Percentiles rank a stretch among this genome's conserved stretches.
Conservation (phyloP, 2,329 filamentous ascomycete genomes). For the Metarhizium rileyi region DNA sequence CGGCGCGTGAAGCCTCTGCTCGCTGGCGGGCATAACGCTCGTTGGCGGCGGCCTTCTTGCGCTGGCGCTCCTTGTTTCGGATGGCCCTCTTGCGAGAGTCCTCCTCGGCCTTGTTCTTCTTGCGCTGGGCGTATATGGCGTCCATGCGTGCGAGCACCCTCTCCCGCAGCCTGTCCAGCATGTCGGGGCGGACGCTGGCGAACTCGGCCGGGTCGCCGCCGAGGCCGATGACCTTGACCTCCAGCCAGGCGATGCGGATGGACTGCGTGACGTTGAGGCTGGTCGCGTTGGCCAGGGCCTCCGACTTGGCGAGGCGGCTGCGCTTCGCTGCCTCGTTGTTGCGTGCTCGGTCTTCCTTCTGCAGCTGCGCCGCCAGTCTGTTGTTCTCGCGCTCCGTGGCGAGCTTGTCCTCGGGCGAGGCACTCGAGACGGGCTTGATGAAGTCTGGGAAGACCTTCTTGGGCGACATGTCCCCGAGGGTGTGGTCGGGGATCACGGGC, state of each 20-base stretch:
- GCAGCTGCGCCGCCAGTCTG: conserved; percentile 14
- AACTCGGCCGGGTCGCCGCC: conserved; percentile 4
- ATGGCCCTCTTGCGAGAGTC: conserved; percentile 2
- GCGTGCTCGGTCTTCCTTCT: conserved; percentile 19
- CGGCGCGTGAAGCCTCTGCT: background rate
- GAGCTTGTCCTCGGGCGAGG: conserved; percentile 3
- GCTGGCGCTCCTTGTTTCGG: conserved; percentile 3
- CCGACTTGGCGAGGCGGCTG: conserved; percentile 16
- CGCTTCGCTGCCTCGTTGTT: conserved; percentile 31
- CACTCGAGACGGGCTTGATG: conserved; percentile 2
- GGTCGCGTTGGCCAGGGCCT: conserved; percentile 7
- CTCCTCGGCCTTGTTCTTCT: background rate
- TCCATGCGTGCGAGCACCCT: background rate
- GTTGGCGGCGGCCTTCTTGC: conserved; percentile 5
- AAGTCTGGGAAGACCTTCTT: conserved; percentile 16
- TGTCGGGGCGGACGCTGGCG: background rate
- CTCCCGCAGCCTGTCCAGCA: background rate
- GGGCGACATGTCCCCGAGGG: conserved; percentile 15
- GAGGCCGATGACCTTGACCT: conserved; percentile 2
- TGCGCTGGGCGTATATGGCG: conserved; percentile 2
- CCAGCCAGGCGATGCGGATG: conserved; percentile 6
- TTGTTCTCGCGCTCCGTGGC: conserved; percentile 15
- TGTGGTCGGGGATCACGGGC: conserved; percentile 18
- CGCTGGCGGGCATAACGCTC: conserved; percentile 4
- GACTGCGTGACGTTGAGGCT: conserved; percentile 8